Evolutionary conservation across 306 rosid species (phyloP).

Genomic region (Lathyrus tuberosus): DNA sequence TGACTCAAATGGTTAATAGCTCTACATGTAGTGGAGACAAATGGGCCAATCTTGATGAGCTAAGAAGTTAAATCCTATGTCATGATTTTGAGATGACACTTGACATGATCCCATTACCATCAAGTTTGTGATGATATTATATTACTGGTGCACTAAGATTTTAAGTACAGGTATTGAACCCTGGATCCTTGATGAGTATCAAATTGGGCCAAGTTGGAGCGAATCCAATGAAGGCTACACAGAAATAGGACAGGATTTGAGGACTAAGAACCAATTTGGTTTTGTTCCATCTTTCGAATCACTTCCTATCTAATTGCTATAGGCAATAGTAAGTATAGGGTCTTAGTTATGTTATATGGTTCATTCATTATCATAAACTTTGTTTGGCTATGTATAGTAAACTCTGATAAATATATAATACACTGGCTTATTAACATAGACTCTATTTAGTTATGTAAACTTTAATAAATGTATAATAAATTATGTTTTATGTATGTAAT

Average conservation of each 20-base stretch:
- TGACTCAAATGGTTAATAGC: not conserved
- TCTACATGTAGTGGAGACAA: constrained; percentile 39
- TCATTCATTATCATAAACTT: too few species aligned
- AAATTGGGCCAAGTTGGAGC: constrained; percentile 23
- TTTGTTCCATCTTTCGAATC: too few species aligned
- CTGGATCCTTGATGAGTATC: constrained; percentile 2
- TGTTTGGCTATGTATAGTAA: too few species aligned
- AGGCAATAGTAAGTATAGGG: too few species aligned
- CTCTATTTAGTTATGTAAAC: too few species aligned
- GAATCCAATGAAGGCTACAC: constrained; percentile 9
- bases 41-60: constrained; percentile 29
- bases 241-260: constrained; percentile 8
- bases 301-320: too few species aligned
- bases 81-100: constrained; percentile 38
- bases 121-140: constrained; percentile 12
- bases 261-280: too few species aligned
- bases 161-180: not conserved
- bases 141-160: constrained; percentile 29
- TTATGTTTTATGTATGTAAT: too few species aligned
- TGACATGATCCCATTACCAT: constrained; percentile 31
- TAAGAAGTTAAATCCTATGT: constrained; percentile 29
- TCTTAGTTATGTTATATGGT: too few species aligned
- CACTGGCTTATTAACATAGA: too few species aligned
- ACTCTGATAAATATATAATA: too few species aligned
- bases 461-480: too few species aligned